These are phyloP conservation scores for Hypsizygus marmoreus DNA, from an alignment of 768 basidiomycete genomes.

Conservation along the genomic window DNA sequence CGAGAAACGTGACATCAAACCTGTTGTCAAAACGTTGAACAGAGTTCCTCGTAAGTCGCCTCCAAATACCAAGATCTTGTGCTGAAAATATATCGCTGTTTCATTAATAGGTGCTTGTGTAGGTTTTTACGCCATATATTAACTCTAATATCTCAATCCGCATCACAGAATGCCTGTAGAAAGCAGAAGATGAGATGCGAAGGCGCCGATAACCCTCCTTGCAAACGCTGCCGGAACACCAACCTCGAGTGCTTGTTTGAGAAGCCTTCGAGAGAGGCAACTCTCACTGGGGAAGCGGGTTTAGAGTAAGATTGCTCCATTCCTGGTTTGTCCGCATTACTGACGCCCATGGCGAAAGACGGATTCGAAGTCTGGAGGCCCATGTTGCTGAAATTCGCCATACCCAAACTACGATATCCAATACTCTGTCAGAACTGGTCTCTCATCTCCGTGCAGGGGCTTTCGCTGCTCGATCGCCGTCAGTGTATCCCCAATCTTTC, in stretches of 20 bases:
- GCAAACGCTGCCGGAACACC: constrained; percentile 87
- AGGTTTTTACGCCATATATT: constrained; percentile 30
- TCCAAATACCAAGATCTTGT: constrained; percentile 16
- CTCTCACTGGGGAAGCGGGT: constrained; percentile 86
- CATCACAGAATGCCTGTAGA: constrained; percentile 83
- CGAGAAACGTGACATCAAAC: constrained; percentile 71
- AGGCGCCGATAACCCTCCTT: constrained; percentile 96
- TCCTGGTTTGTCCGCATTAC: constrained; percentile 14
- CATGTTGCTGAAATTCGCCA: constrained; percentile 84
- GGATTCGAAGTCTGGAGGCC: constrained; percentile 85
- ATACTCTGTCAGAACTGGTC: constrained; percentile 78
- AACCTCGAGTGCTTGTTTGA: constrained; percentile 94
- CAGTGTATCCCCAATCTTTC: constrained; percentile 54
- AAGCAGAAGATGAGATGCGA: constrained; percentile 98
- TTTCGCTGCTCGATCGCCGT: constrained; percentile 61
- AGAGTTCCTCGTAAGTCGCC: constrained; percentile 77
- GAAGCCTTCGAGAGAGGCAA: constrained; percentile 87
- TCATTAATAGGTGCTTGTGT: constrained; percentile 74
- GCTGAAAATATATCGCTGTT: constrained; percentile 18
- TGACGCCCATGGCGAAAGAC: constrained; percentile 47
- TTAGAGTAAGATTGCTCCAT: constrained; percentile 64
- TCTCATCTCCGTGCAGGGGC: constrained; percentile 68
- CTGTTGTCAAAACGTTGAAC: constrained; percentile 77
- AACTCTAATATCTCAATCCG: constrained; percentile 12
- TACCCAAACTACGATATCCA: constrained; percentile 75